These are phyloP conservation scores for Atalantia buxifolia DNA, from an alignment of 345 rosid species.

Conservation along the genomic window DNA sequence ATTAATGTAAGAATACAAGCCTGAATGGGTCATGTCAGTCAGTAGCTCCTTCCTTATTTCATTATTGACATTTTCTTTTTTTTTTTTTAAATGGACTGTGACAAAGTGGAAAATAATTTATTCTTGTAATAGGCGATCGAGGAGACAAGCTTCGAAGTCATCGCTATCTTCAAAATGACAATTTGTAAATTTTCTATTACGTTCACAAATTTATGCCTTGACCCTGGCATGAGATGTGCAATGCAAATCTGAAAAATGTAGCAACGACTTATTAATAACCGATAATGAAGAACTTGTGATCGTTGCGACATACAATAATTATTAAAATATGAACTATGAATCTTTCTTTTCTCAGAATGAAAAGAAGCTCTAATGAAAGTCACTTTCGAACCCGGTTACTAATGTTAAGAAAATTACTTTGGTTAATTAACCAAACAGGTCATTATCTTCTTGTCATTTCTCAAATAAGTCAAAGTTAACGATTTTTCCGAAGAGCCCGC, in stretches of 20 bases:
- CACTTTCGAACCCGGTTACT: not conserved
- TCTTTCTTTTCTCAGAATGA: no score
- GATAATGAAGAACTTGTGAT: no score
- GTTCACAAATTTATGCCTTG: no score
- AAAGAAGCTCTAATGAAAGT: not conserved
- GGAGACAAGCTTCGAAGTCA: constrained; percentile 17
- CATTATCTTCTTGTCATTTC: constrained; percentile 16
- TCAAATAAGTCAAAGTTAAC: constrained; percentile 7
- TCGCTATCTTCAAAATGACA: constrained; percentile 31
- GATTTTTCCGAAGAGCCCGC: constrained; percentile 24
- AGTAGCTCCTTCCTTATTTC: not conserved
- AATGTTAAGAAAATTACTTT: constrained; percentile 8
- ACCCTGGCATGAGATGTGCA: not conserved
- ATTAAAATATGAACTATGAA: no score
- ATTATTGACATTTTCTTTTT: not conserved
- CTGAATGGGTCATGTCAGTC: constrained; percentile 1
- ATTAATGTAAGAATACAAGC: no score
- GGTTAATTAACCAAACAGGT: constrained; percentile 10
- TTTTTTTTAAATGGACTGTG: no score
- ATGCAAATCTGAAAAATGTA: not conserved
- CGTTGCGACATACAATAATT: no score
- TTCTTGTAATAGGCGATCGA: not conserved
- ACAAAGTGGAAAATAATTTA: not conserved
- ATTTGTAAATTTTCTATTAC: not conserved
- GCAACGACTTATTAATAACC: no score